phyloP scores from a whole-genome alignment of 225 moss, liverwort and hornwort species.

The Antitrichia curtipendula region DNA sequence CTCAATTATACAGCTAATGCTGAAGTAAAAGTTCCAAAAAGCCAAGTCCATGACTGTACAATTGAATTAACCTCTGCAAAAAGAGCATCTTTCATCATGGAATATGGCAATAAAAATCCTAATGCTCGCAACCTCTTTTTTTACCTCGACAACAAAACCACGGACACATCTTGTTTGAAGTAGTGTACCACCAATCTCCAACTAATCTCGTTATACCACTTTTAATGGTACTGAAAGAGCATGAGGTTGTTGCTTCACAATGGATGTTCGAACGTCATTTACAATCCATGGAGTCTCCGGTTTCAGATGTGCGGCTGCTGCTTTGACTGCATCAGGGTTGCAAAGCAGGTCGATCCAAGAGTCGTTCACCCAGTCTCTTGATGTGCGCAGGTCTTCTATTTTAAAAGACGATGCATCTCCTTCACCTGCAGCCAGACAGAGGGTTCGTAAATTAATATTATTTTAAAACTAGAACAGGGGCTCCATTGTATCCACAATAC shows the following conservation, averaged over 20 bases:
- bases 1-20: not conserved
- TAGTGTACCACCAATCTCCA: slow-evolving; percentile 4
- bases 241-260: slow-evolving; percentile 28
- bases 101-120: not conserved
- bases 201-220: slow-evolving; percentile 13
- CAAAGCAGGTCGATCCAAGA: slow-evolving; percentile 47
- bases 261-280: slow-evolving; percentile 24
- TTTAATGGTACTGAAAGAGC: slow-evolving; percentile 9
- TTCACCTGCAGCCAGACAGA: slow-evolving; percentile 33
- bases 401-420: slow-evolving; percentile 35
- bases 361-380: slow-evolving; percentile 78
- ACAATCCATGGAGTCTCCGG: slow-evolving; percentile 30
- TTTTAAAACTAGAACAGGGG: not conserved
- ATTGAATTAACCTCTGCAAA: slow-evolving; percentile 3
- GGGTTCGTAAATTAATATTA: not conserved
- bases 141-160: slow-evolving; percentile 9
- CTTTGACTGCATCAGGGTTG: slow-evolving; percentile 34
- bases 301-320: slow-evolving; percentile 24
- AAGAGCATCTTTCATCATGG: not conserved
- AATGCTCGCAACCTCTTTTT: not conserved
- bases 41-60: not conserved
- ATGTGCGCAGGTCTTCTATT: slow-evolving; percentile 38
- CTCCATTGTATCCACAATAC: not conserved
- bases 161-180: not conserved
- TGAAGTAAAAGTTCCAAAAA: not conserved